Conservation (phyloP, 1,284 basidiomycete species). For the Calocybe gambosa region DNA sequence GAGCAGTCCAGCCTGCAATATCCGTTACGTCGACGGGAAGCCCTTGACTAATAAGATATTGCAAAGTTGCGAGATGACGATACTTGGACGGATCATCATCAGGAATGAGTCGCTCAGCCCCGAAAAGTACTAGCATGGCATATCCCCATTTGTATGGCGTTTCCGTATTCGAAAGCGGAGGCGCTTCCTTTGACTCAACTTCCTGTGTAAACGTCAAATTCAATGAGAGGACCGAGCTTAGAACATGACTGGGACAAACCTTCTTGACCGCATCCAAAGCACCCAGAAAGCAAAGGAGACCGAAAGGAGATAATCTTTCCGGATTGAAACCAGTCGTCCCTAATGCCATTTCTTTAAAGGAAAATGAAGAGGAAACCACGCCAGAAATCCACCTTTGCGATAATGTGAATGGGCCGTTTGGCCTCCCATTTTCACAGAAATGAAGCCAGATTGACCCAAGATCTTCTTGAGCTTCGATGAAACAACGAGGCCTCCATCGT, state of each 20-base stretch:
- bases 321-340: constrained; percentile 24
- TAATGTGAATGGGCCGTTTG: constrained; percentile 32
- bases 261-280: constrained; percentile 22
- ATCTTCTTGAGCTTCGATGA: too few species aligned
- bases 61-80: constrained; percentile 25
- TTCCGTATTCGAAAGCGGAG: constrained; percentile 37
- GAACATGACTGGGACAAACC: constrained; percentile 18
- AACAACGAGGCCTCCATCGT: too few species aligned
- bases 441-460: too few species aligned
- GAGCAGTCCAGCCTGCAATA: constrained; percentile 43
- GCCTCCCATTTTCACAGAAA: constrained; percentile 19
- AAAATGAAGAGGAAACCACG: too few species aligned
- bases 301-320: constrained; percentile 31
- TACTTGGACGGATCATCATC: constrained; percentile 21
- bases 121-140: constrained; percentile 35
- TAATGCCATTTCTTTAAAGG: constrained; percentile 11
- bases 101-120: constrained; percentile 33
- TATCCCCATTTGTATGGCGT: constrained; percentile 45
- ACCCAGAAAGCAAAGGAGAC: constrained; percentile 31
- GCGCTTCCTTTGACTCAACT: constrained; percentile 32
- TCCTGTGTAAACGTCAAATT: background rate
- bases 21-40: constrained; percentile 37
- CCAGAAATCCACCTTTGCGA: too few species aligned
- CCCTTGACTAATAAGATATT: constrained; percentile 38
- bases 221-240: background rate